Evolutionary conservation across 2,329 filamentous ascomycete genomes (phyloP).

Genomic region (Cyphellophora europaea): DNA sequence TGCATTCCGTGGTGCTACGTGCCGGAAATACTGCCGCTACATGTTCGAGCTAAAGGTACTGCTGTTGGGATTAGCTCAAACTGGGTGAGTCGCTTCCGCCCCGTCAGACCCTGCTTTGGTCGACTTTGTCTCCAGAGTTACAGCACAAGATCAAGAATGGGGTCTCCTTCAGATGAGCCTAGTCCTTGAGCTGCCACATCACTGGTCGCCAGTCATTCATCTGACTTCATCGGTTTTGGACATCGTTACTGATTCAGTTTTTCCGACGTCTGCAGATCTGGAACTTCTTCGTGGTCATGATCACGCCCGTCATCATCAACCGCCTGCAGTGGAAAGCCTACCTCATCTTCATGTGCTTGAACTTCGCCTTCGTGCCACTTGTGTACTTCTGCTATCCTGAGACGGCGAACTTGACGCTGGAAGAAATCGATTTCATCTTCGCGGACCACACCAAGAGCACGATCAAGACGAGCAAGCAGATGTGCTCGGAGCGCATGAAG

Average conservation of each 20-base stretch:
- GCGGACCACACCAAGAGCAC: slow-evolving; percentile 19
- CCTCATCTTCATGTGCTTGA: slow-evolving; percentile 27
- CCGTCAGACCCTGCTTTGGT: no score
- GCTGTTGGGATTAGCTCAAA: slow-evolving; percentile 41
- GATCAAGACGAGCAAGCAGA: slow-evolving; percentile 5
- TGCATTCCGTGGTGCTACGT: slow-evolving; percentile 44
- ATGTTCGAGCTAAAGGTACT: slow-evolving; percentile 40
- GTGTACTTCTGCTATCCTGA: slow-evolving; percentile 41
- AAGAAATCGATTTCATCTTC: slow-evolving; percentile 37
- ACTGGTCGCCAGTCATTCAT: no score
- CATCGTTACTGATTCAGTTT: background rate
- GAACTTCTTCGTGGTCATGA: slow-evolving; percentile 38
- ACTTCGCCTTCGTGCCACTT: slow-evolving; percentile 28
- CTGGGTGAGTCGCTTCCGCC: no score
- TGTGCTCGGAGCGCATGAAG: slow-evolving; percentile 7
- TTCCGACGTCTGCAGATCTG: slow-evolving; percentile 5
- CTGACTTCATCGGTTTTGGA: slow-evolving; percentile 4
- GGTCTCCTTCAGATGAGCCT: no score
- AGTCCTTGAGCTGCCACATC: no score
- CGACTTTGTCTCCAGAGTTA: no score
- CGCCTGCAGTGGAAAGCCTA: slow-evolving; percentile 27
- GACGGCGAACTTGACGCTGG: slow-evolving; percentile 32
- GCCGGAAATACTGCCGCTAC: slow-evolving; percentile 41
- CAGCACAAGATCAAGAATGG: no score
- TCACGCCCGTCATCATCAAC: slow-evolving; percentile 24